Evolutionary conservation across 768 basidiomycete species (phyloP), one percentile per base, ranked within the genome.

Genomic region (Lactarius sanguifluus): DNA sequence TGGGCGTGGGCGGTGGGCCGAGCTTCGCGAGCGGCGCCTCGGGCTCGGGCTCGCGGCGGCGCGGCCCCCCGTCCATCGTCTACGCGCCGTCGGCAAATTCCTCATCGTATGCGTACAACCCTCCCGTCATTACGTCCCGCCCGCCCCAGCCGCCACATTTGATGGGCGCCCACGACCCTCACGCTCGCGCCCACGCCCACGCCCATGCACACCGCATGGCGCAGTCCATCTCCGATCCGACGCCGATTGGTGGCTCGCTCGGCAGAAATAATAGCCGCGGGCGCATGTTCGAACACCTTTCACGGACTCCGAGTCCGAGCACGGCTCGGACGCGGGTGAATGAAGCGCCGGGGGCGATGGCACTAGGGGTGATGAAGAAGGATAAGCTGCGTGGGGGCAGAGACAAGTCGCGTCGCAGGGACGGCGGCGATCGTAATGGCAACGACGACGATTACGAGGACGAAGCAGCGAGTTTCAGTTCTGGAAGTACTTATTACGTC

Each of bases 401-500:
- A 57, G 64, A 57, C 16, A 57, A 41, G 23, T 52, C 20, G 15
- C 60, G 41, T 55, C 62, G 59, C 38, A 62, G 43, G 25, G 55
- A 57, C 10, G 47, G 52, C 7, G 34, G 23, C 5, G 30, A 30
- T 23, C 47, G 10, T 50, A 23, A 30, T n/a, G 43, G 47, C 28
- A 47, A 47, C n/a, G 45, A 43, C 36, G 38, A 32, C 10, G 66
- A 64, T 58, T 59, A 66, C 38, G 68, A 70, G 8, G 78, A 79
- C 55, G 79, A 81, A 38, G 72, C 56, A 1, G 79, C 74, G 38
- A 88, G 84, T 72, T 75, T 81, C 16, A 82, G 82, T 43, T 88
- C 88, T 5, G 87, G 83, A 25, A 85, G 87, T 73, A 91, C 89
- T 3, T 91, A 90, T 78, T 91, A 90, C 73, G 84, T 90, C 69